Percentiles rank a stretch among this genome's conserved stretches.
These are phyloP conservation scores for Russula brevipes DNA, from an alignment of 768 basidiomycete species.

Conservation along the genomic window DNA sequence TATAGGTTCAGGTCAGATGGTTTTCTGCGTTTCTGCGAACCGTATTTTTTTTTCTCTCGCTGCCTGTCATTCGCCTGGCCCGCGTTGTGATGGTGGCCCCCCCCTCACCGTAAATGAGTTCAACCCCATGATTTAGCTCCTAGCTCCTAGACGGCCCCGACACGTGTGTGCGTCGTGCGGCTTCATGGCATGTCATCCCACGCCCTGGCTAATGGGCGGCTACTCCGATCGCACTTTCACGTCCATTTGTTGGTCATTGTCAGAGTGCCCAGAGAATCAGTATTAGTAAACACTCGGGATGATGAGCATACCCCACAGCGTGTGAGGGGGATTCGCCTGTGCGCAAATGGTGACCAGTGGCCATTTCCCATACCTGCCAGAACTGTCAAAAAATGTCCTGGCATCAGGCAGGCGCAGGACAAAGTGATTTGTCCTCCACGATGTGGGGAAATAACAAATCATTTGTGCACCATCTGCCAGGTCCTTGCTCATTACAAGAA, in stretches of 20 bases:
- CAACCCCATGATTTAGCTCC: background rate
- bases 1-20: constrained; percentile 3
- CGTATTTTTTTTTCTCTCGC: too few species aligned
- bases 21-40: background rate
- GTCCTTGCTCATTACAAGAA: background rate
- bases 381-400: background rate
- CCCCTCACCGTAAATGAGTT: too few species aligned
- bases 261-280: background rate
- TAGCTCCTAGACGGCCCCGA: constrained; percentile 9
- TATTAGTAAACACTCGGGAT: background rate
- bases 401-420: background rate
- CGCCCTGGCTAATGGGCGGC: constrained; percentile 1
- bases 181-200: background rate
- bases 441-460: constrained; percentile 9
- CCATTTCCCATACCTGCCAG: background rate
- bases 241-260: background rate
- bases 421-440: background rate
- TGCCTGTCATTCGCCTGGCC: too few species aligned
- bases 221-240: background rate
- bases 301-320: background rate
- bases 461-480: constrained; percentile 3
- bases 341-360: too few species aligned
- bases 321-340: too few species aligned
- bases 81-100: too few species aligned
- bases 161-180: constrained; percentile 2